Percentiles rank a stretch among this genome's conserved stretches.
Conservation (phyloP, 1,284 basidiomycete species). For the Moesziomyces sp. region DNA sequence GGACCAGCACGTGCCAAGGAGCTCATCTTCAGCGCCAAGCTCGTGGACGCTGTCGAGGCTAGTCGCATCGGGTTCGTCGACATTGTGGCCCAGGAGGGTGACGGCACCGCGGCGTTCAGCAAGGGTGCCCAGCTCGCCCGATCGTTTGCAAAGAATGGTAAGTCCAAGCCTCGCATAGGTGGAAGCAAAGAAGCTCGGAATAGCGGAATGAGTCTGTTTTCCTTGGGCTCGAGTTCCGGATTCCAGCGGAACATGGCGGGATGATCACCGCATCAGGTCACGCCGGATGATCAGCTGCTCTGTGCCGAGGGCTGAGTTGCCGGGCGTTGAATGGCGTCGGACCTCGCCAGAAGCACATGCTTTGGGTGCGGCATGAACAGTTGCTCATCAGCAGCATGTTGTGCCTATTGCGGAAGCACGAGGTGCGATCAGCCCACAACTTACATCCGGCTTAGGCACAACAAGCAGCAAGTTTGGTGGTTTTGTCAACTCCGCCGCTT, state of each 20-base stretch:
- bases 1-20: slow-evolving; percentile 87
- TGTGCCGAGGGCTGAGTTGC: slow-evolving; percentile 7
- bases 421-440: neutral
- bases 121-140: slow-evolving; percentile 36
- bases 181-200: slow-evolving; percentile 3
- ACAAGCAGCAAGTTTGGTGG: neutral
- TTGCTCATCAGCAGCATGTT: neutral
- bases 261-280: too few relatives aligned
- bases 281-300: slow-evolving; percentile 1
- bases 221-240: neutral
- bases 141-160: slow-evolving; percentile 74
- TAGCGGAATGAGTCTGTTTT: neutral
- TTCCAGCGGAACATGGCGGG: neutral
- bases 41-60: slow-evolving; percentile 77
- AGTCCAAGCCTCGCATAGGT: slow-evolving; percentile 32
- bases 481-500: slow-evolving; percentile 11
- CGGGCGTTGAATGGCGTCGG: neutral
- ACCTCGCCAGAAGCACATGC: neutral
- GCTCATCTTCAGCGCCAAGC: slow-evolving; percentile 81
- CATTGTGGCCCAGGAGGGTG: slow-evolving; percentile 74
- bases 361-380: neutral
- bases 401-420: neutral
- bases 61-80: slow-evolving; percentile 81
- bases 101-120: slow-evolving; percentile 19
- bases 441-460: neutral